Evolutionary conservation across 2,329 filamentous ascomycete genomes (phyloP).

Genomic region (Aspergillus sp.): DNA sequence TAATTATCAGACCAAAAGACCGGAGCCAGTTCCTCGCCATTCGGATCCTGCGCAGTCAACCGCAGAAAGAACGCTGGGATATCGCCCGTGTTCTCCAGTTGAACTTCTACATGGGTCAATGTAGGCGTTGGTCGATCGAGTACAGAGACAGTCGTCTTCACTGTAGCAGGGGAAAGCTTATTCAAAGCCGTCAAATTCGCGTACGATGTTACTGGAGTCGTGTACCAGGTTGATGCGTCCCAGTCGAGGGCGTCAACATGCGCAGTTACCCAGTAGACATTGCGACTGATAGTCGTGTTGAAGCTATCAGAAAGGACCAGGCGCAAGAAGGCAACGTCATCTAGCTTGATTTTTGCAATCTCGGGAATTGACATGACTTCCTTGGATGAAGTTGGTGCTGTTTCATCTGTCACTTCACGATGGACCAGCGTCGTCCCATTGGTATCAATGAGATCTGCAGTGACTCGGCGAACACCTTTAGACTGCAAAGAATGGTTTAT

Average conservation of each 20-base stretch:
- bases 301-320: slow-evolving; percentile 45
- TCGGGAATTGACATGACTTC: slow-evolving; percentile 34
- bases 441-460: slow-evolving; percentile 52
- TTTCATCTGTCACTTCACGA: slow-evolving; percentile 31
- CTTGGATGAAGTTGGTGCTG: slow-evolving; percentile 49
- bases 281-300: slow-evolving; percentile 49
- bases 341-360: slow-evolving; percentile 32
- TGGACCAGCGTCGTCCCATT: slow-evolving; percentile 47
- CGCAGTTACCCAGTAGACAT: slow-evolving; percentile 60
- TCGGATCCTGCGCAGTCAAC: slow-evolving; percentile 49
- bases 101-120: slow-evolving; percentile 30
- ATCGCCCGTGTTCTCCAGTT: slow-evolving; percentile 53
- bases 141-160: slow-evolving; percentile 33
- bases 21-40: slow-evolving; percentile 50
- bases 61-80: slow-evolving; percentile 60
- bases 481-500: slow-evolving; percentile 54
- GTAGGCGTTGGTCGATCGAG: not conserved
- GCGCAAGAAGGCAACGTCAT: slow-evolving; percentile 52
- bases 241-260: slow-evolving; percentile 54
- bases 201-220: slow-evolving; percentile 57
- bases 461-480: slow-evolving; percentile 44
- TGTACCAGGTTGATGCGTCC: slow-evolving; percentile 59
- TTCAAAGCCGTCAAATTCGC: slow-evolving; percentile 51
- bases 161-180: slow-evolving; percentile 37
- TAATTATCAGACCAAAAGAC: slow-evolving; percentile 65